These are phyloP conservation scores for Botrytis squamosa DNA, from an alignment of 2,329 filamentous ascomycete genomes.

Conservation along the genomic window DNA sequence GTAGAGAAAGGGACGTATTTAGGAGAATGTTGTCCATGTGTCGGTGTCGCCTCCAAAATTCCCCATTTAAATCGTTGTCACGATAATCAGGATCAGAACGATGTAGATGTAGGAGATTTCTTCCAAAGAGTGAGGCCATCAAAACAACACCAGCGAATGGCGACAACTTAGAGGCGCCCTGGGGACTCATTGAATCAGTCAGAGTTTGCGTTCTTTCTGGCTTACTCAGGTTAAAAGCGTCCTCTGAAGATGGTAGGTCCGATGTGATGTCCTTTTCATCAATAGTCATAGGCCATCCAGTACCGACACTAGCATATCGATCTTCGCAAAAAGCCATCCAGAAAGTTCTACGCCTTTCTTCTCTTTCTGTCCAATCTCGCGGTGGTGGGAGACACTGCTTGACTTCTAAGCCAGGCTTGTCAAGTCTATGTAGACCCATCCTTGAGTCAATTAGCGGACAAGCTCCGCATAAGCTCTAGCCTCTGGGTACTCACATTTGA, in stretches of 20 bases:
- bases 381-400: constrained; percentile 87
- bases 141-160: constrained; percentile 78
- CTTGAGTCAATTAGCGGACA: constrained; percentile 53
- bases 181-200: constrained; percentile 64
- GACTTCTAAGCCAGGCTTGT: constrained; percentile 79
- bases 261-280: constrained; percentile 91
- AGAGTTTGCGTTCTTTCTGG: constrained; percentile 71
- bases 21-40: constrained; percentile 86
- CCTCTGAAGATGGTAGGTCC: constrained; percentile 78
- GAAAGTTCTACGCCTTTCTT: constrained; percentile 88
- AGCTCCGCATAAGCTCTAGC: neutral
- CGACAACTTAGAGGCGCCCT: constrained; percentile 72
- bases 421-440: constrained; percentile 87
- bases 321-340: constrained; percentile 94
- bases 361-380: constrained; percentile 89
- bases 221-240: constrained; percentile 78
- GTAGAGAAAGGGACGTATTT: constrained; percentile 82
- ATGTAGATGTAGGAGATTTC: constrained; percentile 88
- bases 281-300: constrained; percentile 93
- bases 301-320: constrained; percentile 91
- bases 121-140: constrained; percentile 86
- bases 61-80: constrained; percentile 84
- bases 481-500: constrained; percentile 65
- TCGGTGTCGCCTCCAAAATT: constrained; percentile 93
- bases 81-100: constrained; percentile 77